These are phyloP conservation scores for Yarrowia sp. DNA, from an alignment of 805 yeast genomes.

Conservation along the genomic window DNA sequence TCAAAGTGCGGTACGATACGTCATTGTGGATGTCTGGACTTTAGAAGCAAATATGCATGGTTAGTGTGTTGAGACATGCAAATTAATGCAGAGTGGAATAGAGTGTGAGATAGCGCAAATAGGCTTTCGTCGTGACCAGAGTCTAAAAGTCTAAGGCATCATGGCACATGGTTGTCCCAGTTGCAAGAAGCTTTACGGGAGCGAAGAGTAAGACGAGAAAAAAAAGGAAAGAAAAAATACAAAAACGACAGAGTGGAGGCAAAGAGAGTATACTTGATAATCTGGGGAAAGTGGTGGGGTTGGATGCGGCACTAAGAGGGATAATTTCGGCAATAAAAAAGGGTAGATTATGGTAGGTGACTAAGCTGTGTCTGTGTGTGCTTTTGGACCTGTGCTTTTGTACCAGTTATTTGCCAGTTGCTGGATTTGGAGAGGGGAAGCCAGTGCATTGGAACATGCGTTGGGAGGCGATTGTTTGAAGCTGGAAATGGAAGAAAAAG, in stretches of 20 bases:
- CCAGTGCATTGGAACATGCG: conserved; percentile 1
- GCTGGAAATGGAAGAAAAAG: too few relatives aligned
- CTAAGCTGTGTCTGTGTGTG: too few relatives aligned
- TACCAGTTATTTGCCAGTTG: background rate
- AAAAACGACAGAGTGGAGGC: too few relatives aligned
- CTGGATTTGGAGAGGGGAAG: conserved; percentile 6
- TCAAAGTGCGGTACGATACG: background rate
- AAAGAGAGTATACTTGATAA: background rate
- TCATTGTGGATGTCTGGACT: background rate
- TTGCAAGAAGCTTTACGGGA: too few relatives aligned
- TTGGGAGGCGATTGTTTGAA: too few relatives aligned
- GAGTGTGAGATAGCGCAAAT: background rate
- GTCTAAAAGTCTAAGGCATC: background rate
- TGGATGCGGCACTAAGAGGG: background rate
- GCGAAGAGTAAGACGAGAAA: too few relatives aligned
- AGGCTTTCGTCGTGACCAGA: background rate
- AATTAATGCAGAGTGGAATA: background rate
- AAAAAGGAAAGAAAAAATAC: too few relatives aligned
- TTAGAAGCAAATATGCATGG: conserved; percentile 18
- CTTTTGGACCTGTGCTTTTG: too few relatives aligned
- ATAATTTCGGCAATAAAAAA: too few relatives aligned
- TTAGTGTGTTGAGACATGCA: conserved; percentile 20
- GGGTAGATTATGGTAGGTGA: too few relatives aligned
- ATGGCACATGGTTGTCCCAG: too few relatives aligned
- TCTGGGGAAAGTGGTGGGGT: background rate